Conservation (phyloP, 2,329 filamentous ascomycete species). For the Gnomoniopsis smithogilvyi region DNA sequence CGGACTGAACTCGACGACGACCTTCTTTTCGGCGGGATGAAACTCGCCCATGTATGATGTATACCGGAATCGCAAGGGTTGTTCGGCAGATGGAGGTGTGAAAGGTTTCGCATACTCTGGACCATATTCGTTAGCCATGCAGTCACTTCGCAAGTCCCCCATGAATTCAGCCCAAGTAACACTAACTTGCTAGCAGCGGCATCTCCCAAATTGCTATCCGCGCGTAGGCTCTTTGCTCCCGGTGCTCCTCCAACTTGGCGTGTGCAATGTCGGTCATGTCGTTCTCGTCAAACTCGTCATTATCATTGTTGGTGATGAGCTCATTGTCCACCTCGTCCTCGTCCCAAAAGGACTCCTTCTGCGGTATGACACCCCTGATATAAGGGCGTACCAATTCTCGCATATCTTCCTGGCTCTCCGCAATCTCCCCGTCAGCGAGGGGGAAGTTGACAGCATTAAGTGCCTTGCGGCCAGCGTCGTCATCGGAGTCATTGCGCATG, state of each 20-base stretch:
- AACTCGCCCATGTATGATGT: conserved; percentile 94
- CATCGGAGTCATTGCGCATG: conserved; percentile 8
- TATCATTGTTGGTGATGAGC: conserved; percentile 45
- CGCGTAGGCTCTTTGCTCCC: conserved; percentile 85
- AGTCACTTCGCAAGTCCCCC: not conserved
- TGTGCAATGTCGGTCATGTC: conserved; percentile 84
- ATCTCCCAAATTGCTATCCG: conserved; percentile 92
- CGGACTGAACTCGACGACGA: conserved; percentile 85
- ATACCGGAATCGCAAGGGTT: conserved; percentile 89
- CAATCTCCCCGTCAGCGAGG: conserved; percentile 19
- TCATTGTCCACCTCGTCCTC: conserved; percentile 47
- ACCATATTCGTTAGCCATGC: conserved; percentile 20
- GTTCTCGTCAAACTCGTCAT: conserved; percentile 68
- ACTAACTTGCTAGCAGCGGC: conserved; percentile 82
- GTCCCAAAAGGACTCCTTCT: conserved; percentile 44
- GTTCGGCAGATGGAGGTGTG: conserved; percentile 59
- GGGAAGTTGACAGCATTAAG: conserved; percentile 5
- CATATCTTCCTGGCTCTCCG: conserved; percentile 13
- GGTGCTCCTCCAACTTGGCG: conserved; percentile 80
- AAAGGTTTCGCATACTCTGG: conserved; percentile 88
- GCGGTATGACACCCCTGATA: conserved; percentile 18
- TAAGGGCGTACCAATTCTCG: conserved; percentile 20
- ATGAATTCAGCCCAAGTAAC: not conserved
- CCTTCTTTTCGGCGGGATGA: conserved; percentile 89
- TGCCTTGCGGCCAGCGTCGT: conserved; percentile 3